phyloP scores from a whole-genome alignment of 805 yeast species.

The Spathaspora gorwiae region DNA sequence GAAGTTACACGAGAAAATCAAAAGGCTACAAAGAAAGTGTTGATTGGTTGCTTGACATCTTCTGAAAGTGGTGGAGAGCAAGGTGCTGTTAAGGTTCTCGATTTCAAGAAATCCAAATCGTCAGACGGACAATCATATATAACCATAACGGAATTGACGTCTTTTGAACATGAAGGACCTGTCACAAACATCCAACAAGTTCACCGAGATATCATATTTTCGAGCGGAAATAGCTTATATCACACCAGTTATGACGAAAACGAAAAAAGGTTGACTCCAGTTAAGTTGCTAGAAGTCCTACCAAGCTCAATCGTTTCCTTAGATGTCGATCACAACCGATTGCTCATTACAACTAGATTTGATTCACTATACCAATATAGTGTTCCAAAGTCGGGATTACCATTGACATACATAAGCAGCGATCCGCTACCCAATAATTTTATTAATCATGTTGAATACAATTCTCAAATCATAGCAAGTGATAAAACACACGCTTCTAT shows the following conservation, averaged over 20 bases:
- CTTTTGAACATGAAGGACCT: constrained; percentile 28
- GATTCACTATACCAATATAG: constrained; percentile 33
- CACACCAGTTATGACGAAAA: constrained; percentile 30
- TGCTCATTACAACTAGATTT: constrained; percentile 26
- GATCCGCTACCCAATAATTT: constrained; percentile 33
- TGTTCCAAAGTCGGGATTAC: constrained; percentile 5
- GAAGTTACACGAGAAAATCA: constrained; percentile 24
- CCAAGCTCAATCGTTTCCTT: constrained; percentile 29
- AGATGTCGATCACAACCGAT: constrained; percentile 11
- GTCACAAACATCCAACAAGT: constrained; percentile 32
- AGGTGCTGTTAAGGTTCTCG: constrained; percentile 35
- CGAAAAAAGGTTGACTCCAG: constrained; percentile 28
- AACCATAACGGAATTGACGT: constrained; percentile 26
- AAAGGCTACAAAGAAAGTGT: constrained; percentile 28
- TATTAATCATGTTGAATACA: constrained; percentile 24
- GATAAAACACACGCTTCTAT: constrained; percentile 34
- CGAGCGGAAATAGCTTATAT: constrained; percentile 25
- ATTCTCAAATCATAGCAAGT: constrained; percentile 22
- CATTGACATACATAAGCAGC: constrained; percentile 13
- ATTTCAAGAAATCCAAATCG: constrained; percentile 17
- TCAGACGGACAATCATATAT: constrained; percentile 7
- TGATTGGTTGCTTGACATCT: constrained; percentile 23
- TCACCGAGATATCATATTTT: constrained; percentile 27
- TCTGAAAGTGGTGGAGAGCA: constrained; percentile 7
- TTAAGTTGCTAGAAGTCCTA: constrained; percentile 18